Conservation (phyloP, 805 yeast species). For the Candida awuae region DNA sequence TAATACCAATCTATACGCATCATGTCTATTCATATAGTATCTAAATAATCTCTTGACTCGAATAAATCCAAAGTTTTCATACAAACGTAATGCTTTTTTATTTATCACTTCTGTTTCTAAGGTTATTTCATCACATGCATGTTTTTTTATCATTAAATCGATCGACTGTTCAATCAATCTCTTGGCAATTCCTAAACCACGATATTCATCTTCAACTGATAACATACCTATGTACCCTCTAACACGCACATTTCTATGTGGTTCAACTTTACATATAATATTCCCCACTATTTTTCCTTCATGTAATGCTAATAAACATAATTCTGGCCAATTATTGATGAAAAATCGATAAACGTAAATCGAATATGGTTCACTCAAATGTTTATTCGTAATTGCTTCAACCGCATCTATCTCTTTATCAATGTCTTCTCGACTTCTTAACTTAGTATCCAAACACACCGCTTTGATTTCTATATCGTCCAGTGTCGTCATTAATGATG, state of each 20-base stretch:
- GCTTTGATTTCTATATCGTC: constrained; percentile 14
- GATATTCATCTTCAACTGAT: constrained; percentile 62
- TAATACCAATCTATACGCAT: constrained; percentile 79
- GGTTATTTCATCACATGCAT: constrained; percentile 80
- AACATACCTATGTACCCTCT: constrained; percentile 97
- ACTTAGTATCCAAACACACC: constrained; percentile 15
- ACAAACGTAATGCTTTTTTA: constrained; percentile 28
- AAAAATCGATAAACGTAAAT: constrained; percentile 88
- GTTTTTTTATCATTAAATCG: constrained; percentile 50
- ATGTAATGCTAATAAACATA: constrained; percentile 58
- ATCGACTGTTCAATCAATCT: constrained; percentile 55
- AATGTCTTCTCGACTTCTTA: constrained; percentile 13
- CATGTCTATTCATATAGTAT: constrained; percentile 87
- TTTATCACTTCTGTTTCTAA: constrained; percentile 89
- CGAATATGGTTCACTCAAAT: constrained; percentile 90
- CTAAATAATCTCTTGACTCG: constrained; percentile 55
- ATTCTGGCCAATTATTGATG: constrained; percentile 82
- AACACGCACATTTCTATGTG: constrained; percentile 61
- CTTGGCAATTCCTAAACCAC: constrained; percentile 82
- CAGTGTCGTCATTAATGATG: constrained; percentile 2
- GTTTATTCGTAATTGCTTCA: constrained; percentile 53
- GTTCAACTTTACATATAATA: constrained; percentile 72
- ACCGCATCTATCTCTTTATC: constrained; percentile 41
- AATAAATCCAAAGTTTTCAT: constrained; percentile 32
- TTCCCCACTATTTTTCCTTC: constrained; percentile 56